Evolutionary conservation across 352 stramenopile genomes (phyloP), one percentile per base, ranked within the genome.

Genomic region (Phytophthora ohioensis): DNA sequence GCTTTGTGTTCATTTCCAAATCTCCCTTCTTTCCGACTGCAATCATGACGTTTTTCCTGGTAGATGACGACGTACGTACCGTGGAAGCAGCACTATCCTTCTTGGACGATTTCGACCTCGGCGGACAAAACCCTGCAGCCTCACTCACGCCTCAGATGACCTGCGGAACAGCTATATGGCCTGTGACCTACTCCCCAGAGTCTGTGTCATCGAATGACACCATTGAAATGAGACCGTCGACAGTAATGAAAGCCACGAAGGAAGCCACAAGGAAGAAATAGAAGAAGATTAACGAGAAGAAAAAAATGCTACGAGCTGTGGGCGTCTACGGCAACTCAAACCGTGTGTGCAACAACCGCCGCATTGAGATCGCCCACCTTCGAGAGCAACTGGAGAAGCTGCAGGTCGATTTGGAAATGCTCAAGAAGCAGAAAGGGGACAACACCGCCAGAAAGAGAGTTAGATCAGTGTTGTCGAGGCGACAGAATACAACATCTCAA

Each of bases 361-460:
- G 65, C 15, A 73, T 76, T 43, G 78, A 85, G 64, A 71, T 88
- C 32, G 27, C 67, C 0, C 80, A 81, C 36, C 58, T 88, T 9
- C 71, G 71, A 5, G 51, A 64, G 2, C 60, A 80, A 36, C 67
- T 85, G 15, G 56, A 68, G 31, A 69, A 82, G 39, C 34, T 87
- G 17, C 63, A 81, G 51, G 56, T 73, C 13, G 65, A 72, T 3
- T 47, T 82, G 15, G 57, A 70, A 34, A 48, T 54, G 2, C 48
- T 84, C 35, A 56, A 75, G 52, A 56, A 57, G 27, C 36, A 59
- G 38, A 53, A 57, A 27, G 55, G 43, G 34, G 42, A 17, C 58
- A 38, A 36, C 11, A 8, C 7, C 9, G 2, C 15, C 11, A 54
- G 30, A 61, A 42, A 17, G 8, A 45, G 21, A 48, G 13, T 17